Base-by-base conservation (phyloP, 495 filamentous ascomycete genomes). In the Penicillium odoratum region DNA sequence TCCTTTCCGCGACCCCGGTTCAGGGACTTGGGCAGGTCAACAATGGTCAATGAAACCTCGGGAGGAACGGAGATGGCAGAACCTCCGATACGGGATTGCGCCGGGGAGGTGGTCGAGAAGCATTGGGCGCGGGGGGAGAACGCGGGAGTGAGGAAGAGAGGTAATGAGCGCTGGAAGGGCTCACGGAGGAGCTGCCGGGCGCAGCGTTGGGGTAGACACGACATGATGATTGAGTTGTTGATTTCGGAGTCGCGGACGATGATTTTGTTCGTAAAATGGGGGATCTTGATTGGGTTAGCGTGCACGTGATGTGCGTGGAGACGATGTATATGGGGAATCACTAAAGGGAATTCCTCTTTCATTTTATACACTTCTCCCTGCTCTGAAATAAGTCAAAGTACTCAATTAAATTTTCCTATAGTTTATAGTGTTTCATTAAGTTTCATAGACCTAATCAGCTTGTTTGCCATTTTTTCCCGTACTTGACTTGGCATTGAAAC, bases 31-130 rank as follows among this genome's bases (percentile, higher is more conserved):
- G 85, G 83, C 42, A 87, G 80, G 48, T 88, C 78, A 43, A 89
- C 76, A 33, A 83, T 71, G 36, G 73, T 77, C 56, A 98, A 77
- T 31, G 85, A 85, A 33, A 97, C 93, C 60, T 91, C 89, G 0
- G 88, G 85, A 3, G 94, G 94, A 4, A 97, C 80, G 47, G 90
- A 86, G 60, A 98, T 81, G 31, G 92, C 82, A 44, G 89, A 87
- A 61, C 83, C 79, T 63, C 93, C 93, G 56, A 97, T 86, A 76
- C 96, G 91, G 49, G 93, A 97, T 55, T 77, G 77, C 52, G 77
- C 74, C 68, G 64, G 74, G 30, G 86, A 64, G 33, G 90, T 87
- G 44, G 82, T 85, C 7, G 90, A 89, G 79, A 97, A 96, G 56
- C 78, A 73, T 73, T 86, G 82, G 57, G 78, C 78, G 69, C 48